phyloP scores from a whole-genome alignment of 176 grass and related monocot genomes.

The Raddia distichophylla region DNA sequence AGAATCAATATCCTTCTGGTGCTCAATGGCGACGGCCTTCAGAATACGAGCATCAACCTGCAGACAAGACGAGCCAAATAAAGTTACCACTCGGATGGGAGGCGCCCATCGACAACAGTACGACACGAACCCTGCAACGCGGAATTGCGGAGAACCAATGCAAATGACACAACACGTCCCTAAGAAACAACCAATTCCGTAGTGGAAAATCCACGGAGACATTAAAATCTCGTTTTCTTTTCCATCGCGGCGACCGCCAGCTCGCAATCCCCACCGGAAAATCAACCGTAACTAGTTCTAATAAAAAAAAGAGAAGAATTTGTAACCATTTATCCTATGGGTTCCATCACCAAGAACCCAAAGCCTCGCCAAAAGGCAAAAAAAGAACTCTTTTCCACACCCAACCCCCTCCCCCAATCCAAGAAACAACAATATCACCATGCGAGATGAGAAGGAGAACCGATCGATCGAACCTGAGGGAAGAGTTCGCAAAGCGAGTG shows the following conservation, averaged over 20 bases:
- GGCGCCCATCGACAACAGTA: not conserved
- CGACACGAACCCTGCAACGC: not conserved
- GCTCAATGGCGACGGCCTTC: constrained; percentile 58
- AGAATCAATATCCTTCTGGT: constrained; percentile 45
- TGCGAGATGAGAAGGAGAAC: not conserved
- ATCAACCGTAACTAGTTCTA: not conserved
- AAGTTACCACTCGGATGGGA: not conserved
- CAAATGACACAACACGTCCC: not conserved
- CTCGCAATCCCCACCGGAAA: not conserved
- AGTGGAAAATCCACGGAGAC: not conserved
- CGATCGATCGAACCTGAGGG: constrained; percentile 38
- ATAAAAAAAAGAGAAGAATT: not conserved
- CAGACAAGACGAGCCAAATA: constrained; percentile 1
- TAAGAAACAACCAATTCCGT: not conserved
- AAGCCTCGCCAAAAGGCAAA: not conserved
- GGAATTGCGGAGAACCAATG: not conserved
- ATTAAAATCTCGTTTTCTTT: not conserved
- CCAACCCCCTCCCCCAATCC: not conserved
- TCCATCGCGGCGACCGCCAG: not conserved
- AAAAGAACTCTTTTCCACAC: not conserved
- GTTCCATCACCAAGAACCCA: not conserved
- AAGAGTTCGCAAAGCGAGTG: constrained; percentile 53
- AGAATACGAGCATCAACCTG: constrained; percentile 73
- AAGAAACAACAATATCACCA: not conserved
- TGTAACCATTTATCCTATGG: not conserved